Evolutionary conservation across 2,329 filamentous ascomycete species (phyloP).

Genomic region (Eutypella sp.): DNA sequence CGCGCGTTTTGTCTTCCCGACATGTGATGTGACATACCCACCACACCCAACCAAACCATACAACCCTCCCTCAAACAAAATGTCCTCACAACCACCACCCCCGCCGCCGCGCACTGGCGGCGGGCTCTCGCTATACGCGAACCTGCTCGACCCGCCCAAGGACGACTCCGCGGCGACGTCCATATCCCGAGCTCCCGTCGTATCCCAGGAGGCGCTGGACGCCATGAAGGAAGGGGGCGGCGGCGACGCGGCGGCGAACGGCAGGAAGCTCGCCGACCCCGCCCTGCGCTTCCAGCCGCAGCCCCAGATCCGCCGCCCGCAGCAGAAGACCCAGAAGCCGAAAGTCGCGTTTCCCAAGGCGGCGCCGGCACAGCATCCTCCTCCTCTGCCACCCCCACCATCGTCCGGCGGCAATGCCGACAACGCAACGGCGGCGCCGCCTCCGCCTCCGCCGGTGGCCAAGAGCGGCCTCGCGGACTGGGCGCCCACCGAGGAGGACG

Average conservation of each 20-base stretch:
- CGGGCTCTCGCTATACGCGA: slow-evolving; percentile 79
- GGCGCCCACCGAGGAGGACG: slow-evolving; percentile 72
- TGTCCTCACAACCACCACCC: slow-evolving; percentile 26
- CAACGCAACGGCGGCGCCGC: slow-evolving; percentile 8
- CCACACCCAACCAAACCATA: neutral
- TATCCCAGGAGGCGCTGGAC: slow-evolving; percentile 57
- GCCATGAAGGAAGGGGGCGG: slow-evolving; percentile 37
- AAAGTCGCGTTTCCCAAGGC: slow-evolving; percentile 56
- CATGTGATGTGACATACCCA: neutral
- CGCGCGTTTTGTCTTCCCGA: too few species aligned
- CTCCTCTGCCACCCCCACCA: slow-evolving; percentile 23
- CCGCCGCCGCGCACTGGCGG: slow-evolving; percentile 41
- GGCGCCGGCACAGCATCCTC: slow-evolving; percentile 29
- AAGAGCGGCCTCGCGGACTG: slow-evolving; percentile 78
- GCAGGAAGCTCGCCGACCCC: slow-evolving; percentile 50
- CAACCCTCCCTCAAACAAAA: slow-evolving; percentile 1
- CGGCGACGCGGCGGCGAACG: too few species aligned
- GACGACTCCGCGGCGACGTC: slow-evolving; percentile 46
- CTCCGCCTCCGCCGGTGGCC: slow-evolving; percentile 37
- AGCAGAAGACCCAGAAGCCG: slow-evolving; percentile 53
- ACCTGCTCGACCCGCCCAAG: slow-evolving; percentile 63
- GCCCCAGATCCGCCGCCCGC: slow-evolving; percentile 63
- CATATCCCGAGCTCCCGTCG: slow-evolving; percentile 72
- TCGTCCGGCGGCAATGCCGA: slow-evolving; percentile 12
- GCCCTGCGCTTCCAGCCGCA: slow-evolving; percentile 76